phyloP scores from a whole-genome alignment of 768 basidiomycete genomes.

The Mycena crocata region DNA sequence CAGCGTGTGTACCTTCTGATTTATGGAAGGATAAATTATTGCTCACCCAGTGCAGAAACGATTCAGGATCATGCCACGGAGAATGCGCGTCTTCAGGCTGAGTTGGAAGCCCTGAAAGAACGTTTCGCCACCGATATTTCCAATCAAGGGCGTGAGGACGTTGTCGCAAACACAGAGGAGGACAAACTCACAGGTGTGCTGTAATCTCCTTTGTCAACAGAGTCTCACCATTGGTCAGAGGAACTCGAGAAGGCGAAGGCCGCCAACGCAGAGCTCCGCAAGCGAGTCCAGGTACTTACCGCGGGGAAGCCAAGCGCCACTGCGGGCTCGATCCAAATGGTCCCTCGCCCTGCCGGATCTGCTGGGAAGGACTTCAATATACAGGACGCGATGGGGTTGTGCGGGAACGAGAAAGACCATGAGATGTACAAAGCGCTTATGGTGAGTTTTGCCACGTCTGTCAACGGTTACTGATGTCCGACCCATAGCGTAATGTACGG shows the following conservation, averaged over 20 bases:
- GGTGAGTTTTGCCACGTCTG: neutral
- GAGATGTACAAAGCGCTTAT: neutral
- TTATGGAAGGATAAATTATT: no score
- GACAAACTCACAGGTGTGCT: no score
- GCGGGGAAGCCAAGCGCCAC: neutral
- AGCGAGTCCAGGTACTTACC: neutral
- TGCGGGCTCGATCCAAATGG: neutral
- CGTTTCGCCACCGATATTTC: neutral
- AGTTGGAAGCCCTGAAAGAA: neutral
- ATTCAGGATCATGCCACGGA: no score
- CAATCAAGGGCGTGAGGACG: no score
- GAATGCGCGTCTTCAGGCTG: neutral
- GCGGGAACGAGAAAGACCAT: neutral
- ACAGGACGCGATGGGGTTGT: neutral
- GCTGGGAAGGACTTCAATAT: conserved; percentile 5
- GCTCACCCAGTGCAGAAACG: no score
- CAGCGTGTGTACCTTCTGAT: neutral
- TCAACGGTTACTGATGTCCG: no score
- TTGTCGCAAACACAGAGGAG: no score
- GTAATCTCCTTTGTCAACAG: neutral
- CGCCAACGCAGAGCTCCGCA: neutral
- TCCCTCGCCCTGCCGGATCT: neutral
- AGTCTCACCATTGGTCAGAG: neutral
- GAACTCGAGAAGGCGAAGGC: neutral
- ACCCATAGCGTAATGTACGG: no score